These are phyloP conservation scores for Yarrowia sp. DNA, from an alignment of 805 yeast species.

Conservation along the genomic window DNA sequence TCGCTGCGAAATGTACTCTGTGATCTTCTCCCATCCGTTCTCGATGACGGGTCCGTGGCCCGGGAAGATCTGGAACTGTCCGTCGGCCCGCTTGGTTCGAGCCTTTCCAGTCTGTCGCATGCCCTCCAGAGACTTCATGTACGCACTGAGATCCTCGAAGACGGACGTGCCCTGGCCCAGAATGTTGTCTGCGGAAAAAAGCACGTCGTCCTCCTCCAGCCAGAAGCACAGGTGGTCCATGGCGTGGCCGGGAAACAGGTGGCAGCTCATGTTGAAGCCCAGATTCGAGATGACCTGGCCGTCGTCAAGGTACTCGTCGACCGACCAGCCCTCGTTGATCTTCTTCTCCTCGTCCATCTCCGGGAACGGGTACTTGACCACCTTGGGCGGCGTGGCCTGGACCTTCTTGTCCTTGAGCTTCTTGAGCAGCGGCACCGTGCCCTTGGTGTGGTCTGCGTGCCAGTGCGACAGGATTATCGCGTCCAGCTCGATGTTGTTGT, in stretches of 20 bases:
- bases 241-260: conserved; percentile 42
- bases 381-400: conserved; percentile 3
- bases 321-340: conserved; percentile 21
- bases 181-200: conserved; percentile 42
- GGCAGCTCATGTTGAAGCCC: conserved; percentile 36
- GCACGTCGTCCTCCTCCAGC: conserved; percentile 39
- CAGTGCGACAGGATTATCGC: conserved; percentile 40
- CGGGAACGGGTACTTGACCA: conserved; percentile 24
- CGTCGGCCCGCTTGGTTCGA: not conserved
- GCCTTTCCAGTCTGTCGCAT: conserved; percentile 32
- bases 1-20: conserved; percentile 40
- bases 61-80: conserved; percentile 36
- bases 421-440: conserved; percentile 8
- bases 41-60: conserved; percentile 41
- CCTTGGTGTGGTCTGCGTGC: conserved; percentile 40
- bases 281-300: conserved; percentile 34
- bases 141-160: conserved; percentile 37
- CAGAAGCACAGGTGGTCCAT: conserved; percentile 41
- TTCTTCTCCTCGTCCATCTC: conserved; percentile 20
- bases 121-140: conserved; percentile 36
- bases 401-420: conserved; percentile 21
- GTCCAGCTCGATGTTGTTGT: conserved; percentile 33
- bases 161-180: conserved; percentile 43
- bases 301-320: conserved; percentile 31
- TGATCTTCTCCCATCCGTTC: conserved; percentile 37